Evolutionary conservation across 2,329 filamentous ascomycete species (phyloP).

Genomic region (Aspergillus tubingensis): DNA sequence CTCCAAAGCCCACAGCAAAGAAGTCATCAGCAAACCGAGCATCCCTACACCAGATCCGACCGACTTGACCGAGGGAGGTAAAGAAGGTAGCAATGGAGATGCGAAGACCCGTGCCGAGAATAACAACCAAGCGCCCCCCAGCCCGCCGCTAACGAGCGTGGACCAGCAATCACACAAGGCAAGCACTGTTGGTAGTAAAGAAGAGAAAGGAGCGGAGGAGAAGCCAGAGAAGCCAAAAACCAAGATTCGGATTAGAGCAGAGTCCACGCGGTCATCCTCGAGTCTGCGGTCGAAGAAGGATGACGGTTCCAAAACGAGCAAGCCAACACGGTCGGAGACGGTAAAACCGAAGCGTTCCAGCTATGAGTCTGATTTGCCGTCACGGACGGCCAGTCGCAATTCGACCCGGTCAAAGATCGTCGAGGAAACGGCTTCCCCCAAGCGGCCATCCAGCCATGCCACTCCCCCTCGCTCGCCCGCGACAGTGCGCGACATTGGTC

Average conservation of each 20-base stretch:
- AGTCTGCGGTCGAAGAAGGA: slow-evolving; percentile 44
- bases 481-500: slow-evolving; percentile 36
- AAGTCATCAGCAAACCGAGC: slow-evolving; percentile 62
- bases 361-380: slow-evolving; percentile 35
- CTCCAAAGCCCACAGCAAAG: slow-evolving; percentile 90
- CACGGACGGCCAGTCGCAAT: slow-evolving; percentile 39
- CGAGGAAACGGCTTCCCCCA: slow-evolving; percentile 36
- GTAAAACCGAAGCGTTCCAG: slow-evolving; percentile 41
- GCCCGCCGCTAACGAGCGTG: slow-evolving; percentile 49
- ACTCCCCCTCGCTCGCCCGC: slow-evolving; percentile 40
- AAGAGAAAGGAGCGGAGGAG: slow-evolving; percentile 37
- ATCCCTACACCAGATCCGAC: slow-evolving; percentile 71
- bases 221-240: slow-evolving; percentile 38
- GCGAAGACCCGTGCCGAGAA: slow-evolving; percentile 28
- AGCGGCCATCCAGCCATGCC: slow-evolving; percentile 33
- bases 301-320: slow-evolving; percentile 39
- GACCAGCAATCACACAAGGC: slow-evolving; percentile 44
- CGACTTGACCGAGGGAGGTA: slow-evolving; percentile 59
- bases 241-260: slow-evolving; percentile 40
- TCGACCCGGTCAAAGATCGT: slow-evolving; percentile 36
- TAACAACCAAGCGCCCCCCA: slow-evolving; percentile 46
- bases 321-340: slow-evolving; percentile 39
- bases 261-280: slow-evolving; percentile 45
- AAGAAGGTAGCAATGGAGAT: slow-evolving; percentile 38
- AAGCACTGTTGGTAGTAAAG: slow-evolving; percentile 33